phyloP scores from a whole-genome alignment of 2,329 filamentous ascomycete species.

The Iodosphaeria phyllophila region DNA sequence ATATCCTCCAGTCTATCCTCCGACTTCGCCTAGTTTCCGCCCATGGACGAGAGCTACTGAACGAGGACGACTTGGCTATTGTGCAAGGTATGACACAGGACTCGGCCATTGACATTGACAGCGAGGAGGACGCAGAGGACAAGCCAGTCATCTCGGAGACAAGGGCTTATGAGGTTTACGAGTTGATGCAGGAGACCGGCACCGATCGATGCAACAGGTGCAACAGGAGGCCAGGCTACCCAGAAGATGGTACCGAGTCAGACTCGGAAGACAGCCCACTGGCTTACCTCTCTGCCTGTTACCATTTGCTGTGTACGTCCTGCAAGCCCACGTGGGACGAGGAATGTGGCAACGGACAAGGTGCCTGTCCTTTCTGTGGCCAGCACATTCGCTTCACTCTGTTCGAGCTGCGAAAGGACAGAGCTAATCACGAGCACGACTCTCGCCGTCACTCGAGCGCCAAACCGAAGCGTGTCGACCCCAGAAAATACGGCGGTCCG shows the following conservation, averaged over 20 bases:
- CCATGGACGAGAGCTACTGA: conserved; percentile 81
- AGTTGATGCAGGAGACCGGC: conserved; percentile 67
- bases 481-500: conserved; percentile 60
- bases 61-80: conserved; percentile 61
- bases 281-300: conserved; percentile 72
- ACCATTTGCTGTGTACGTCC: conserved; percentile 61
- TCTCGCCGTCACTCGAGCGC: conserved; percentile 23
- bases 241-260: conserved; percentile 27
- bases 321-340: conserved; percentile 47
- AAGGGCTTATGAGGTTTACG: conserved; percentile 72
- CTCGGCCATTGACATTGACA: conserved; percentile 77
- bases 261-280: conserved; percentile 46
- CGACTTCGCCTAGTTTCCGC: conserved; percentile 81
- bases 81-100: conserved; percentile 68
- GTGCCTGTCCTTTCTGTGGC: conserved; percentile 52
- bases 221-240: conserved; percentile 39
- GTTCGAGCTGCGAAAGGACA: conserved; percentile 48
- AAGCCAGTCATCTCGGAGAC: conserved; percentile 41
- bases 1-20: conserved; percentile 81
- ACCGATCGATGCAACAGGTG: conserved; percentile 58
- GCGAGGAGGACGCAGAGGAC: conserved; percentile 51
- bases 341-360: conserved; percentile 26
- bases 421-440: conserved; percentile 36
- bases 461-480: conserved; percentile 33
- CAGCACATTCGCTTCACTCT: conserved; percentile 42